Conservation (phyloP, 495 filamentous ascomycete species). For the Usnea hakonensis region DNA sequence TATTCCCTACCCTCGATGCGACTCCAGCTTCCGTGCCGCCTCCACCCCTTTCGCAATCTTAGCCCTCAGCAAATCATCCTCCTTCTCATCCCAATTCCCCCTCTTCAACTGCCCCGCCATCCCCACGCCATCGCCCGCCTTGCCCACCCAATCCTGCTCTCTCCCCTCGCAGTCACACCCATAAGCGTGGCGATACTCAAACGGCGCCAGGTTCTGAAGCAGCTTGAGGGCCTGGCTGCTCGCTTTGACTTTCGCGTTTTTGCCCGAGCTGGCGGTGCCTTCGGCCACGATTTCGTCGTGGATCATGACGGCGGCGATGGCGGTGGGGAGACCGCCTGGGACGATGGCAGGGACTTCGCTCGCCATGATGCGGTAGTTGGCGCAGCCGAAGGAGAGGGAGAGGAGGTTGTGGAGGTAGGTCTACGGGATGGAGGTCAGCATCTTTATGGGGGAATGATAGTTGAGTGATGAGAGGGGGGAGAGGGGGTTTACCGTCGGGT, state of each 20-base stretch:
- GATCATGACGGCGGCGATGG: conserved; percentile 65
- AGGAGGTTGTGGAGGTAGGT: conserved; percentile 49
- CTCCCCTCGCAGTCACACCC: conserved; percentile 39
- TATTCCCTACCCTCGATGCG: not conserved
- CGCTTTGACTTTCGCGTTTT: conserved; percentile 67
- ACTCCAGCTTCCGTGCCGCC: not conserved
- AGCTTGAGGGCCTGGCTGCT: conserved; percentile 55
- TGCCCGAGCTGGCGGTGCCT: conserved; percentile 50
- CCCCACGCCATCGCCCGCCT: conserved; percentile 6
- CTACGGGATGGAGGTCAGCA: conserved; percentile 22
- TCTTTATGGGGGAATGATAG: not conserved
- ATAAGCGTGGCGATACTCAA: conserved; percentile 58
- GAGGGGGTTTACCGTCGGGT: conserved; percentile 54
- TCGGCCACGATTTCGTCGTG: conserved; percentile 62
- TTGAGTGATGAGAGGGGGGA: not conserved
- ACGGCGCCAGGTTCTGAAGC: conserved; percentile 48
- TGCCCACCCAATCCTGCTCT: conserved; percentile 15
- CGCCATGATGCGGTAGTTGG: conserved; percentile 47
- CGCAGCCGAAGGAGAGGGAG: conserved; percentile 44
- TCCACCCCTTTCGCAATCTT: not conserved
- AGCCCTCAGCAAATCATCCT: not conserved
- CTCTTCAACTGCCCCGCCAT: conserved; percentile 12
- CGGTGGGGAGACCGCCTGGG: conserved; percentile 40
- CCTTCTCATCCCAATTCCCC: not conserved
- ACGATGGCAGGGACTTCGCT: conserved; percentile 37